phyloP scores from a whole-genome alignment of 305 asterid species.

The Rubia occidens region DNA sequence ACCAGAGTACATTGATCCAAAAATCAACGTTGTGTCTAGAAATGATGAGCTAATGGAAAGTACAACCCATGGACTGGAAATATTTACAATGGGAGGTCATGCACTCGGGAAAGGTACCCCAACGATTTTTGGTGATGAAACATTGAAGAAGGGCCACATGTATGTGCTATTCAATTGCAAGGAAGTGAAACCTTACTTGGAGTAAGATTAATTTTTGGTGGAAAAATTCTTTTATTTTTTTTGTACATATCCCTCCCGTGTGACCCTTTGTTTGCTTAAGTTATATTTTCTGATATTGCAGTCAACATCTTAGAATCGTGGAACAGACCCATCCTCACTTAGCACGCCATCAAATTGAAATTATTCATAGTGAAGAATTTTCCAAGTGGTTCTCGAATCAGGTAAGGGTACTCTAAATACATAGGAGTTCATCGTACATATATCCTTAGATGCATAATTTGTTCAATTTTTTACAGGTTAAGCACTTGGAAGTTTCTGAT shows the following conservation, averaged over 20 bases:
- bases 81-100: background rate
- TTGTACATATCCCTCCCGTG: too few species aligned
- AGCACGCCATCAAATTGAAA: constrained; percentile 4
- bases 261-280: too few species aligned
- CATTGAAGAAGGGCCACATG: background rate
- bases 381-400: constrained; percentile 5
- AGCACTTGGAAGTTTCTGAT: background rate
- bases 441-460: background rate
- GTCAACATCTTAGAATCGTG: background rate
- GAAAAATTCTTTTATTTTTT: background rate
- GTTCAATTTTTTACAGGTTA: background rate
- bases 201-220: background rate
- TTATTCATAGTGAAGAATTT: constrained; percentile 18
- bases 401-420: constrained; percentile 2
- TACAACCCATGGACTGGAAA: background rate
- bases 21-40: background rate
- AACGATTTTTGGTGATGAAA: background rate
- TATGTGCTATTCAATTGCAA: background rate
- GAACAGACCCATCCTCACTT: background rate
- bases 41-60: background rate
- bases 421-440: background rate
- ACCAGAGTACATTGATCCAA: background rate
- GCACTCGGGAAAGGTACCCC: background rate
- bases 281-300: background rate
- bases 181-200: background rate